Evolutionary conservation across 495 filamentous ascomycete species (phyloP), one percentile per base, ranked within the genome.

Genomic region (Lasiosphaeris hirsuta): DNA sequence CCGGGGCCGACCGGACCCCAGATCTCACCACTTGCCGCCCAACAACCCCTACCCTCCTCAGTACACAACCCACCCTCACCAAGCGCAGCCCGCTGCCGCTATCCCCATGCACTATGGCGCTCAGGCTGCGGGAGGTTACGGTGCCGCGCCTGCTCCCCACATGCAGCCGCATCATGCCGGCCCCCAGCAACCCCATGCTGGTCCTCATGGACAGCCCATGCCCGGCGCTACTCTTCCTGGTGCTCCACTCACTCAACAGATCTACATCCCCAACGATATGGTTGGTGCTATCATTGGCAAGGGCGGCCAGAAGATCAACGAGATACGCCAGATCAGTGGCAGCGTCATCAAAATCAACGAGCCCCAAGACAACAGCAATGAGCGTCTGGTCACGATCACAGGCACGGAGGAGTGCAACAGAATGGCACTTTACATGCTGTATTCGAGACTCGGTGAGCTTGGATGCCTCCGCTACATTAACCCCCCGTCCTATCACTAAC

Each of bases 271-370:
- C 43, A 98, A 98, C 71, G 94, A 98, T 67, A 98, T 98, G 94
- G 94, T 98, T 51, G 94, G 94, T 48, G 94, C 94, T 46, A 98
- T 98, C 64, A 98, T 98, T 65, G 94, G 94, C 57, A 98, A 98
- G 77, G 95, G 94, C 55, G 94, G 94, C 59, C 90, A 91, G 19
- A 98, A 98, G 84, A 98, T 98, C 80, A 98, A 98, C 69, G 94
- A 98, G 76, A 98, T 98, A 59, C 86, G 94, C 54, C 90, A 95
- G 63, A 82, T 98, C 63, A 95, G 89, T 65, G 95, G 95, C 59
- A 97, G 94, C 73, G 93, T 97, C 10, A 98, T 98, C 70, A 98
- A 98, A 83, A 98, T 98, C 79, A 98, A 98, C 71, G 94, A 98
- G 69, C 94, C 94, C 0, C 93, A 96, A 66, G 95, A 97, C 70